These are phyloP conservation scores for Cladophialophora immunda DNA, from an alignment of 2,329 filamentous ascomycete species.

Conservation along the genomic window DNA sequence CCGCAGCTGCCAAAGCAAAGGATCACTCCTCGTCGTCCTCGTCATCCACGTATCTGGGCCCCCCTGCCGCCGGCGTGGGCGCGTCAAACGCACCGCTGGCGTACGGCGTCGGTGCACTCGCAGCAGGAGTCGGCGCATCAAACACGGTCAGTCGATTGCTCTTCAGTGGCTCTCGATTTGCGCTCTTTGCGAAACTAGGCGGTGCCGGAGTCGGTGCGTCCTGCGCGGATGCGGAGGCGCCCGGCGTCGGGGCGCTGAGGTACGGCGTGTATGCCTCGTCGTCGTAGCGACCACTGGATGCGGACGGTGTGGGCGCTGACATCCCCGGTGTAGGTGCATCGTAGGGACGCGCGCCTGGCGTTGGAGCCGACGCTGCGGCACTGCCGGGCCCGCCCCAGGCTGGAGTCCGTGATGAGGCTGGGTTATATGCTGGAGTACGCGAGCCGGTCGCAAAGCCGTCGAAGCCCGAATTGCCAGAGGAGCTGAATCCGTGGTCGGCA, in stretches of 20 bases:
- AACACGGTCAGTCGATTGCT: conserved; percentile 34
- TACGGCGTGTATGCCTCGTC: conserved; percentile 58
- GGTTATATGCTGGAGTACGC: conserved; percentile 79
- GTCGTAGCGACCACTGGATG: conserved; percentile 57
- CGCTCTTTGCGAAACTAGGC: conserved; percentile 43
- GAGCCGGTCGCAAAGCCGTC: conserved; percentile 74
- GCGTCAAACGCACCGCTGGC: conserved; percentile 61
- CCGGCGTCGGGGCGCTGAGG: conserved; percentile 55
- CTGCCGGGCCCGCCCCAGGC: conserved; percentile 48
- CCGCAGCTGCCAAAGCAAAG: not conserved
- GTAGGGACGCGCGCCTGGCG: conserved; percentile 58
- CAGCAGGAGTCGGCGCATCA: conserved; percentile 42
- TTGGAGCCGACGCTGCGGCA: conserved; percentile 43
- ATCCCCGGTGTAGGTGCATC: conserved; percentile 79
- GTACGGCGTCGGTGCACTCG: conserved; percentile 65
- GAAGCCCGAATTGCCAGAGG: conserved; percentile 72
- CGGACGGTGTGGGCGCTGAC: conserved; percentile 74
- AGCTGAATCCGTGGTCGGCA: conserved; percentile 64
- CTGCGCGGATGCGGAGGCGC: conserved; percentile 53
- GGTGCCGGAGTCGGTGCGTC: conserved; percentile 61
- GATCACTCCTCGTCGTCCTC: conserved; percentile 40
- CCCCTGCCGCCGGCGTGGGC: conserved; percentile 42
- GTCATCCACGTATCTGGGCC: conserved; percentile 41
- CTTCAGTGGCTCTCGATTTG: conserved; percentile 35
- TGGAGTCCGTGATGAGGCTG: conserved; percentile 59